phyloP scores from a whole-genome alignment of 768 basidiomycete species.

The Fomitopsis serialis region DNA sequence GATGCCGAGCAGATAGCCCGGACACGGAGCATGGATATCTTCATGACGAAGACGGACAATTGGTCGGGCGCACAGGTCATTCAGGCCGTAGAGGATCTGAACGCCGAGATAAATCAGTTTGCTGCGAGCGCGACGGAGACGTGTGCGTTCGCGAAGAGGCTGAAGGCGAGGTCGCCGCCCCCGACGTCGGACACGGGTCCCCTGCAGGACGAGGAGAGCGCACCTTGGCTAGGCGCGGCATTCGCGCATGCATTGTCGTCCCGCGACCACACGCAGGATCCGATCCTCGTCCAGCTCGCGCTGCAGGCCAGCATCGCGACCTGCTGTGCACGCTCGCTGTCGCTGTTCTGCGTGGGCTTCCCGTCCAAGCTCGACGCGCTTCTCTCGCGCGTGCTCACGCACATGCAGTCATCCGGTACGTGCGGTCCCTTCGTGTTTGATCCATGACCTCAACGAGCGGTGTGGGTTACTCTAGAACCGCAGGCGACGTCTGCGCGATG shows the following conservation, averaged over 20 bases:
- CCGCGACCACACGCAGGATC: conserved; percentile 70
- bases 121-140: conserved; percentile 71
- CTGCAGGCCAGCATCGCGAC: conserved; percentile 66
- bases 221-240: conserved; percentile 56
- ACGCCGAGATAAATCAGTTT: conserved; percentile 77
- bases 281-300: conserved; percentile 71
- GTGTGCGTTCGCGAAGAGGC: conserved; percentile 31
- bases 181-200: conserved; percentile 1
- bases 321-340: conserved; percentile 61
- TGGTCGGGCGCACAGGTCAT: conserved; percentile 79
- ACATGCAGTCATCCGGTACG: conserved; percentile 21
- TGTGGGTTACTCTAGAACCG: conserved; percentile 41
- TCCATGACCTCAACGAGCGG: conserved; percentile 4
- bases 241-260: conserved; percentile 55
- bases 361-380: conserved; percentile 65
- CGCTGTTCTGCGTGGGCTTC: conserved; percentile 70
- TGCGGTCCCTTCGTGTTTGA: background rate
- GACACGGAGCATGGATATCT: conserved; percentile 53
- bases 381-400: conserved; percentile 27
- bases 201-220: conserved; percentile 38
- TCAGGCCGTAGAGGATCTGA: conserved; percentile 74
- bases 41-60: conserved; percentile 65
- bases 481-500: conserved; percentile 77
- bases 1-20: conserved; percentile 55
- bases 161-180: conserved; percentile 6